Evolutionary conservation across 2,329 filamentous ascomycete genomes (phyloP).

Genomic region (Juglanconis oblonga): DNA sequence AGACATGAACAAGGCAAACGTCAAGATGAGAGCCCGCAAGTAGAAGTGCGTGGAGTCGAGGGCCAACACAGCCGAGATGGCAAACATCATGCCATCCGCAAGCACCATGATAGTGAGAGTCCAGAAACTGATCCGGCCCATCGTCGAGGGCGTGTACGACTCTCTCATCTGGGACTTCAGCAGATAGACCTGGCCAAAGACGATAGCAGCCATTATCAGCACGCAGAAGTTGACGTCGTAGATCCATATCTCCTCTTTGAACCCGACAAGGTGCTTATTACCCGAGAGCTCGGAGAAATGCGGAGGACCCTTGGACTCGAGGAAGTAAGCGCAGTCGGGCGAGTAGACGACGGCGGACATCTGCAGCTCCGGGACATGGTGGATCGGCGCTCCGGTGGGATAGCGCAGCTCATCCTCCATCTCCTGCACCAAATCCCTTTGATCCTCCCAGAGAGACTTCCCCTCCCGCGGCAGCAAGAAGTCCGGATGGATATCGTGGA

Average conservation of each 20-base stretch:
- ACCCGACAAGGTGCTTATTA: constrained; percentile 53
- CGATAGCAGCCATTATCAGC: constrained; percentile 51
- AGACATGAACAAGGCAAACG: constrained; percentile 52
- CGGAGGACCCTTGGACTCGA: constrained; percentile 63
- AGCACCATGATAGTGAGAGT: constrained; percentile 61
- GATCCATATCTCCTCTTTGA: constrained; percentile 60
- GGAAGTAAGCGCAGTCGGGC: constrained; percentile 65
- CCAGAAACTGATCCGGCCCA: constrained; percentile 64
- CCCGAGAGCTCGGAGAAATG: constrained; percentile 48
- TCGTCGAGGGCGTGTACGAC: constrained; percentile 64
- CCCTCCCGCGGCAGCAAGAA: constrained; percentile 29
- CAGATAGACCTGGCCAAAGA: constrained; percentile 60
- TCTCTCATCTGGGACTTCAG: constrained; percentile 65
- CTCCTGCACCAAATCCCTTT: constrained; percentile 43
- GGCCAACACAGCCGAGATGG: constrained; percentile 53
- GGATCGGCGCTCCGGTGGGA: constrained; percentile 57
- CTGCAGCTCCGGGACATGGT: constrained; percentile 52
- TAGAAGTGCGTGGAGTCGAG: constrained; percentile 55
- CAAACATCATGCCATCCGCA: constrained; percentile 59
- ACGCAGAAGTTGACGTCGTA: constrained; percentile 58
- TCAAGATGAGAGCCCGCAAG: constrained; percentile 54
- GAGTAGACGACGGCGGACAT: constrained; percentile 66
- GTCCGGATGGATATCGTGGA: constrained; percentile 49
- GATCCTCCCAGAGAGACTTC: constrained; percentile 29
- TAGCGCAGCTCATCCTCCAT: constrained; percentile 63